These are phyloP conservation scores for Gracilaria gracilis DNA, from an alignment of 23 red algal species.

Conservation along the genomic window DNA sequence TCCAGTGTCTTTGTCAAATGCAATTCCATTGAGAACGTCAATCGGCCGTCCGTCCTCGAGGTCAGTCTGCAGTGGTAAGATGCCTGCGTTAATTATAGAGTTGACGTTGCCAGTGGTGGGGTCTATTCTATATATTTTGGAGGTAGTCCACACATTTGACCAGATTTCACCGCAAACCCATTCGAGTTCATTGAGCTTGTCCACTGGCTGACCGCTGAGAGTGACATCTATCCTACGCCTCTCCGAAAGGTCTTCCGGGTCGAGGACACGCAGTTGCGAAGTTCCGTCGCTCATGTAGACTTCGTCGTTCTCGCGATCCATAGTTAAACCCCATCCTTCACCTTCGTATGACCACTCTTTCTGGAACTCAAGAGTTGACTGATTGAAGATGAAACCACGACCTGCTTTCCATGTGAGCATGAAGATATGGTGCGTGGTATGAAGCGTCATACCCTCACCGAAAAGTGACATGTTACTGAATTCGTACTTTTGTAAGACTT, in stretches of 20 bases:
- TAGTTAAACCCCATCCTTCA: slow-evolving; percentile 81
- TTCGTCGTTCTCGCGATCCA: slow-evolving; percentile 54
- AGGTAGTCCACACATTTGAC: slow-evolving; percentile 76
- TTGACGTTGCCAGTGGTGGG: slow-evolving; percentile 57
- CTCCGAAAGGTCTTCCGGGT: slow-evolving; percentile 58
- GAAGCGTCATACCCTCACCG: slow-evolving; percentile 78
- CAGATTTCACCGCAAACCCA: slow-evolving; percentile 73
- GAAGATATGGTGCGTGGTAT: slow-evolving; percentile 57
- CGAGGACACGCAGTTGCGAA: slow-evolving; percentile 52
- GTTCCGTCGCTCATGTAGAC: slow-evolving; percentile 87
- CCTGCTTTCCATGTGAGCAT: slow-evolving; percentile 86
- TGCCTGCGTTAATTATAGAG: slow-evolving; percentile 52
- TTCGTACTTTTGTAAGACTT: slow-evolving; percentile 50
- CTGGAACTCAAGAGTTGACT: slow-evolving; percentile 57
- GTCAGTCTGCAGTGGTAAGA: slow-evolving; percentile 26
- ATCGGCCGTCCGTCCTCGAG: background rate
- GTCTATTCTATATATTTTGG: slow-evolving; percentile 71
- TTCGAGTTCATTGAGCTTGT: slow-evolving; percentile 74
- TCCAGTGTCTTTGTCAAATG: slow-evolving; percentile 57
- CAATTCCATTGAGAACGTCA: slow-evolving; percentile 80
- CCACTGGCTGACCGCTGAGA: slow-evolving; percentile 27
- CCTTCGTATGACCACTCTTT: slow-evolving; percentile 83
- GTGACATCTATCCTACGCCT: slow-evolving; percentile 54
- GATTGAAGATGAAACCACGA: slow-evolving; percentile 73
- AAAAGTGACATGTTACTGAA: slow-evolving; percentile 50